Evolutionary conservation across 495 filamentous ascomycete species (phyloP).

Genomic region (Neurospora discreta): DNA sequence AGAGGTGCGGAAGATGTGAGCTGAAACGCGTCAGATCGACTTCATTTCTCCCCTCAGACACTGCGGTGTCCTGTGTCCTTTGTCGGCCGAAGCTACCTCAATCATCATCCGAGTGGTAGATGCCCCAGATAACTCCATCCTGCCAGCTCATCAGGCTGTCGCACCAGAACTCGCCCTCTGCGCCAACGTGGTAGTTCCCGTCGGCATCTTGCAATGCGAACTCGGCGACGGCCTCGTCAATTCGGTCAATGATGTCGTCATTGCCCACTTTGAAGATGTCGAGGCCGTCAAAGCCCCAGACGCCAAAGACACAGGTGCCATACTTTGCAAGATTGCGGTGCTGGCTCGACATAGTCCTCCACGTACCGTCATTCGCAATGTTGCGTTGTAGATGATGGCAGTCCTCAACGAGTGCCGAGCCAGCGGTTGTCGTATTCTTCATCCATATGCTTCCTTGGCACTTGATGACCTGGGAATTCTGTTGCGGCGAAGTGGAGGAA

Average conservation of each 20-base stretch:
- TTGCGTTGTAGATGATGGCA: background rate
- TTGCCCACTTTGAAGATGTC: background rate
- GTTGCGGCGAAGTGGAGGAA: background rate
- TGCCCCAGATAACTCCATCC: background rate
- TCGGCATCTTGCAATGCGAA: background rate
- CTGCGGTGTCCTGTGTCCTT: background rate
- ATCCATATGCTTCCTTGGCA: background rate
- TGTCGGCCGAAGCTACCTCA: background rate
- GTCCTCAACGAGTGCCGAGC: background rate
- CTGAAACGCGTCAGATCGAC: background rate
- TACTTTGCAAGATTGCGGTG: background rate
- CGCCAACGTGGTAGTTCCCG: background rate
- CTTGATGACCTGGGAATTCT: background rate
- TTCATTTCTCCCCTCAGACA: background rate
- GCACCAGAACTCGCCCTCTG: background rate
- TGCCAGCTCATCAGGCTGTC: background rate
- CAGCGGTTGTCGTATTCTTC: background rate
- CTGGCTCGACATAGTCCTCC: background rate
- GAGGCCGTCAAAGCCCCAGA: background rate
- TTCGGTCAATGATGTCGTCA: background rate
- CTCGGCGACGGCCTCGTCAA: background rate
- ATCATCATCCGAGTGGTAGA: background rate
- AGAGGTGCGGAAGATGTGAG: background rate
- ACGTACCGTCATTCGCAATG: background rate
- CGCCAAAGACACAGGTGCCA: background rate